phyloP scores from a whole-genome alignment of 2,329 filamentous ascomycete genomes.

The Monilinia vaccinii-corymbosi region DNA sequence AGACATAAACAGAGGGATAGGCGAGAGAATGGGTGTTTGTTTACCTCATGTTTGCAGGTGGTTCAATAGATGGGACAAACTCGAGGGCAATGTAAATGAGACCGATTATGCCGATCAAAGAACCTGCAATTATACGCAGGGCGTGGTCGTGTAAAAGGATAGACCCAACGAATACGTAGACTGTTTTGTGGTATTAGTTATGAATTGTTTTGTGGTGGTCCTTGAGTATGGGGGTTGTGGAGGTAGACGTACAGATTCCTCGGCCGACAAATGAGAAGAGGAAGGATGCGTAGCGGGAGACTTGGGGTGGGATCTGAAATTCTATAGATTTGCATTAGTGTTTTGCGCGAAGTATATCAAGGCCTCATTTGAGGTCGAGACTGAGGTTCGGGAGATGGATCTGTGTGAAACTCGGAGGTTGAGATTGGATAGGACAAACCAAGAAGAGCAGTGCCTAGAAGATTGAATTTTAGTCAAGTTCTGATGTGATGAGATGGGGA shows the following conservation, averaged over 20 bases:
- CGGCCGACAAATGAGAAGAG: constrained; percentile 96
- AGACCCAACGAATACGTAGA: constrained; percentile 92
- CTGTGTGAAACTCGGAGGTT: constrained; percentile 9
- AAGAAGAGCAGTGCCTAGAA: constrained; percentile 57
- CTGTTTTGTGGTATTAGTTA: constrained; percentile 37
- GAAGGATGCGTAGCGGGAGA: constrained; percentile 91
- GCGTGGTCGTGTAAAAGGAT: constrained; percentile 64
- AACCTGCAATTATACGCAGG: constrained; percentile 66
- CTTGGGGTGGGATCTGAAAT: constrained; percentile 89
- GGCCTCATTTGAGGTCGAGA: neutral
- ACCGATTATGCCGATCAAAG: constrained; percentile 68
- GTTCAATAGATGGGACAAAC: constrained; percentile 68
- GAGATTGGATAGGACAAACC: constrained; percentile 31
- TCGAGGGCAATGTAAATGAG: constrained; percentile 67
- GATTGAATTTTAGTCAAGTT: constrained; percentile 16
- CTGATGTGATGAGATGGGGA: neutral
- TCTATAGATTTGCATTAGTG: constrained; percentile 37
- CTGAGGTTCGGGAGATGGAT: neutral
- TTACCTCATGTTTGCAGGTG: constrained; percentile 46
- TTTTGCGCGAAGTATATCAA: neutral
- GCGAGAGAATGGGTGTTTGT: neutral
- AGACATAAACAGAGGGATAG: neutral
- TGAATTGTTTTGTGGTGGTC: neutral
- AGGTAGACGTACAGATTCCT: constrained; percentile 68
- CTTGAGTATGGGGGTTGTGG: neutral